Percentiles rank a stretch among this genome's conserved stretches.
These are phyloP conservation scores for Urostyla sp. DNA, from an alignment of 73 alveolate genomes.

Conservation along the genomic window DNA sequence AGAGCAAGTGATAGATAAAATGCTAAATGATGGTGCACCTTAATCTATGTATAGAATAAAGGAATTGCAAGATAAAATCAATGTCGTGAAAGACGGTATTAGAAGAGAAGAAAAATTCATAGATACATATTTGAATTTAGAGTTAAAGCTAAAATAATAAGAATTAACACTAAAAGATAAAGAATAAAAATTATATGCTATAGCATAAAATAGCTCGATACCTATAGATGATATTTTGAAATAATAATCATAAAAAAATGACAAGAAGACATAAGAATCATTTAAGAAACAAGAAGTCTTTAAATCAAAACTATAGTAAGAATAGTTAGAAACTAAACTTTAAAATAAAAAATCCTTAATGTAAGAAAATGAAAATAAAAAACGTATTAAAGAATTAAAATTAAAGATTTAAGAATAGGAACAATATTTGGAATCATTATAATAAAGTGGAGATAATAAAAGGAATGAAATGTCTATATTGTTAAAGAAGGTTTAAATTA, in stretches of 20 bases:
- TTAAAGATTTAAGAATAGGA: not conserved
- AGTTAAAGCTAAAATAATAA: not conserved
- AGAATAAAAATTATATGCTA: not conserved
- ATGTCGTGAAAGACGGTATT: constrained; percentile 29
- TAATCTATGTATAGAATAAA: constrained; percentile 16
- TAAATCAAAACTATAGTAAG: not conserved
- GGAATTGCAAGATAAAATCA: constrained; percentile 21
- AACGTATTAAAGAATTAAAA: constrained; percentile 3
- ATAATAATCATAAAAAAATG: not conserved
- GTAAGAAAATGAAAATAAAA: constrained; percentile 11
- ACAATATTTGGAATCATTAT: not conserved
- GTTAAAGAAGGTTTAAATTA: not conserved
- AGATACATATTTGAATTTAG: not conserved
- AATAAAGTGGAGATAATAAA: not conserved
- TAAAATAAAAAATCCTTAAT: constrained; percentile 12
- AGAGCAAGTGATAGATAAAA: constrained; percentile 10
- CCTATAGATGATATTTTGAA: not conserved
- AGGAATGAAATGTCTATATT: not conserved
- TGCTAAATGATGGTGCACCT: constrained; percentile 24
- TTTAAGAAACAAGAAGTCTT: not conserved
- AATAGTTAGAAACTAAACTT: not conserved
- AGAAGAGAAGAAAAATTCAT: constrained; percentile 15
- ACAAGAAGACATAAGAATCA: not conserved
- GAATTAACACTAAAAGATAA: constrained; percentile 2
- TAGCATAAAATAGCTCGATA: not conserved